Evolutionary conservation across 1,139 yeast species (phyloP), one percentile per base, ranked within the genome.

Genomic region (Magnusiomyces sp.): DNA sequence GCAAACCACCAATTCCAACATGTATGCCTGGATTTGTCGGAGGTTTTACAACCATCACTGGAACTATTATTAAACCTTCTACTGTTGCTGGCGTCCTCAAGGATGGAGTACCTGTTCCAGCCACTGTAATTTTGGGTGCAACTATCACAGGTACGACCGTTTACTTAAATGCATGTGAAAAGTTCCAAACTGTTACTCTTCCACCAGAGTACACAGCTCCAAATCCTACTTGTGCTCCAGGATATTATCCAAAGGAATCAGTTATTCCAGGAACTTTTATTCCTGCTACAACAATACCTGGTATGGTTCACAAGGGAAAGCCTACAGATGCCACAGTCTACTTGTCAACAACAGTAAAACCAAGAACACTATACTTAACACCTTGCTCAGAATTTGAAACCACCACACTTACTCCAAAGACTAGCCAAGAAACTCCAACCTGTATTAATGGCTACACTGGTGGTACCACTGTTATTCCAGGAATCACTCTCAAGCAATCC

Each of bases 391-490:
- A 29, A 23, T 23, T 23, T 23, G 29, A 23, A 23, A 23, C 29
- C 7, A 23, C 7, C 7, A 23, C 29, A 7, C 29, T 23, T 5
- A 23, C 50, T 44, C 50, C 55, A 50, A 37, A 55, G 48, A 54
- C 57, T 41, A 45, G 50, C 36, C 17, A 16, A 14, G 29, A 23
- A 16, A 20, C 19, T 9, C 37, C 39, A 13, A 13, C 37, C 11
- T 39, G 42, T 39, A 20, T 39, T 19, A 43, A 51, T 42, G 49
- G 51, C 10, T 53, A 56, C 23, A 42, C 53, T 23, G 47, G 49
- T 5, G 53, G 53, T 47, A 52, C 55, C 29, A 52, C 51, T 27
- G 40, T 51, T 43, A 45, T 55, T 40, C 47, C 55, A 32, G 57
- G 54, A 23, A 44, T 56, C 36, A 53, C 53, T 34, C 16, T 48